A percentile compares a stretch with the other conserved stretches of the same genome.
These are phyloP conservation scores for Penicillium tannophilum DNA, from an alignment of 495 filamentous ascomycete species.

Conservation along the genomic window DNA sequence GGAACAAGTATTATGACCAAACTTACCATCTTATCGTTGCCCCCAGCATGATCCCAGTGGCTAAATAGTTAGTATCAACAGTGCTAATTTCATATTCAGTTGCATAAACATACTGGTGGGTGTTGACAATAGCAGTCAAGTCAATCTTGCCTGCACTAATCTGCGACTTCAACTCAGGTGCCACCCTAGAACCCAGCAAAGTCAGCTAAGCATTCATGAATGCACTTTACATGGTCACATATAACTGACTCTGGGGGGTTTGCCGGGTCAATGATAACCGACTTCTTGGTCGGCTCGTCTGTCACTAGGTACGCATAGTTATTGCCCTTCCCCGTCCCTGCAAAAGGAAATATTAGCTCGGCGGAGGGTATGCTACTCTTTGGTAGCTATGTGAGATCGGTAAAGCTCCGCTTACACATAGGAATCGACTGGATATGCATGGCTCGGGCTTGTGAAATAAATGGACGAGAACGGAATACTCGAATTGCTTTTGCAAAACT, in stretches of 20 bases:
- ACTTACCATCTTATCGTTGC: conserved; percentile 75
- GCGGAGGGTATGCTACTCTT: conserved; percentile 2
- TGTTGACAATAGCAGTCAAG: conserved; percentile 88
- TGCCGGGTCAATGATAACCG: conserved; percentile 95
- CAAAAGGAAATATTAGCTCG: conserved; percentile 7
- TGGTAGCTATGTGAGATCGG: background rate
- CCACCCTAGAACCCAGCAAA: conserved; percentile 61
- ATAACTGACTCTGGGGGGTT: conserved; percentile 81
- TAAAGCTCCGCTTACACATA: conserved; percentile 74
- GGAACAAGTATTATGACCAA: background rate
- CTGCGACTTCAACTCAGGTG: conserved; percentile 74
- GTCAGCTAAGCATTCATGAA: conserved; percentile 5
- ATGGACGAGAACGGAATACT: conserved; percentile 11
- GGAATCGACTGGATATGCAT: conserved; percentile 99
- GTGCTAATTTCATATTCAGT: background rate
- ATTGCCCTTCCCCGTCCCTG: conserved; percentile 86
- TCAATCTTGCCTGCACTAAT: conserved; percentile 74
- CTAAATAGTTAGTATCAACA: conserved; percentile 43
- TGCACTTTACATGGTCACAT: background rate
- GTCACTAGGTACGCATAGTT: conserved; percentile 97
- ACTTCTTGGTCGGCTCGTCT: conserved; percentile 86
- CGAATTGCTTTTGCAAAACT: conserved; percentile 29
- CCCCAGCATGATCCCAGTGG: conserved; percentile 94
- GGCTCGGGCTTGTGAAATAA: conserved; percentile 31
- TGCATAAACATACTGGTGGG: conserved; percentile 75